Evolutionary conservation across 768 basidiomycete species (phyloP).

Genomic region (Gymnopilus dilepis): DNA sequence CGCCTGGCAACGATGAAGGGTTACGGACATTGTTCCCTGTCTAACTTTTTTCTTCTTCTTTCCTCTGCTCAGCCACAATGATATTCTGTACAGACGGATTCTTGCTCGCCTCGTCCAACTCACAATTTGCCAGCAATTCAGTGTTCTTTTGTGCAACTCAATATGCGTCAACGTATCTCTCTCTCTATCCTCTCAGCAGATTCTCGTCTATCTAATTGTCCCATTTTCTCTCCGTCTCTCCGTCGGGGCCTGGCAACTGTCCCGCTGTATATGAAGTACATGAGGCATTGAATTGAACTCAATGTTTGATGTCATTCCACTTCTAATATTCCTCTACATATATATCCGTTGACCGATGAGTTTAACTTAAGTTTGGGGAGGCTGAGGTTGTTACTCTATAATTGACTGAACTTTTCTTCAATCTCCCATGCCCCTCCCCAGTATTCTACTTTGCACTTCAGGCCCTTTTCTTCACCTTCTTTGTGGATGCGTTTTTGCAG

Average conservation of each 20-base stretch:
- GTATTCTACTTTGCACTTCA: conserved; percentile 75
- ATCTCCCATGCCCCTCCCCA: conserved; percentile 98
- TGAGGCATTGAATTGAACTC: conserved; percentile 22
- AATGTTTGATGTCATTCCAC: conserved; percentile 27
- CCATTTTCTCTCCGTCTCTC: conserved; percentile 17
- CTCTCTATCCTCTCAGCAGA: conserved; percentile 7
- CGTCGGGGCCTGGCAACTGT: conserved; percentile 2
- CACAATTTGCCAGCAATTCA: conserved; percentile 20
- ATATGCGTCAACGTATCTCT: conserved; percentile 6
- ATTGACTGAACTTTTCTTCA: conserved; percentile 74
- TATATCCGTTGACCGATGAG: conserved; percentile 31
- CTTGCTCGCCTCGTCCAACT: conserved; percentile 10
- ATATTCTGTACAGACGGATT: conserved; percentile 11
- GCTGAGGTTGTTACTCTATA: conserved; percentile 35
- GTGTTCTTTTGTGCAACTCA: conserved; percentile 21
- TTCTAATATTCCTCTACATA: conserved; percentile 25
- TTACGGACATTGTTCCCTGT: conserved; percentile 3
- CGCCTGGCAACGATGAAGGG: conserved; percentile 71
- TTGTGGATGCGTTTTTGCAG: conserved; percentile 77
- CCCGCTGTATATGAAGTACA: conserved; percentile 25
- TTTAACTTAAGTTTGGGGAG: conserved; percentile 4
- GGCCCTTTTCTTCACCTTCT: conserved; percentile 67
- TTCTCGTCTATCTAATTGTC: conserved; percentile 15
- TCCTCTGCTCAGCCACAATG: conserved; percentile 9
- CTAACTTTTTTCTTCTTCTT: neutral